Base-by-base conservation (phyloP, 768 basidiomycete genomes). In the Termitomyces sp. region DNA sequence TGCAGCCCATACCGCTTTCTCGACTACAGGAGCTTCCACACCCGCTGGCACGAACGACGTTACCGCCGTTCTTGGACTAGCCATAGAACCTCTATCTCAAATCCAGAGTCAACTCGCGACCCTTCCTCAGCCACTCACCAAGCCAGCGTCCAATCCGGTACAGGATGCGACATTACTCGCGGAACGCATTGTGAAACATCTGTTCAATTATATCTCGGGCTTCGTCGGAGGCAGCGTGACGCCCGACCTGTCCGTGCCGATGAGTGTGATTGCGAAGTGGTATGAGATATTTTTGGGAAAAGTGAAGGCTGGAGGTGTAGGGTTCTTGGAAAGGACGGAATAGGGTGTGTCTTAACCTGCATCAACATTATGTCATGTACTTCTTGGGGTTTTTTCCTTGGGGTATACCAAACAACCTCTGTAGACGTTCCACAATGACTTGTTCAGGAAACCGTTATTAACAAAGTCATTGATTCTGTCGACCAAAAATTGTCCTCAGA, bases 141-240 rank as follows among this genome's bases (percentile, higher is more conserved):
- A 66, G 47, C 48, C 62, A 14, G 41, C 58, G 2, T 41, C 64
- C 44, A 64, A 66, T 49, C 48, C 73, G 51, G 25, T 68, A 56
- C 65, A 67, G 32, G 83, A 87, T 63, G 78, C 86, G 17, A 77
- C 77, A 12, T 51, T 78, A 9, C 71, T 91, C 23, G 87, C 87
- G 2, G 87, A 90, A 69, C 77, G 80, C 43, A 80, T 90, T 54
- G 85, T 86, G 23, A 87, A 85, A 60, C 83, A 93, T 65, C 71
- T 92, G 55, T 79, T 91, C 68, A 89, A 90, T 62, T 92, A 90
- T 61, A 61, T 92, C 6, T 82, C 85, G 7, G 81, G 89, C 1
- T 92, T 92, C 62, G 74, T 74, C 4, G 75, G 78, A 17, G 73
- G 76, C 0, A 54, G 66, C 16, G 59, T 85, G 23, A 74, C 77